phyloP scores from a whole-genome alignment of 805 yeast genomes.

The Saccharomycopsis babjevae region DNA sequence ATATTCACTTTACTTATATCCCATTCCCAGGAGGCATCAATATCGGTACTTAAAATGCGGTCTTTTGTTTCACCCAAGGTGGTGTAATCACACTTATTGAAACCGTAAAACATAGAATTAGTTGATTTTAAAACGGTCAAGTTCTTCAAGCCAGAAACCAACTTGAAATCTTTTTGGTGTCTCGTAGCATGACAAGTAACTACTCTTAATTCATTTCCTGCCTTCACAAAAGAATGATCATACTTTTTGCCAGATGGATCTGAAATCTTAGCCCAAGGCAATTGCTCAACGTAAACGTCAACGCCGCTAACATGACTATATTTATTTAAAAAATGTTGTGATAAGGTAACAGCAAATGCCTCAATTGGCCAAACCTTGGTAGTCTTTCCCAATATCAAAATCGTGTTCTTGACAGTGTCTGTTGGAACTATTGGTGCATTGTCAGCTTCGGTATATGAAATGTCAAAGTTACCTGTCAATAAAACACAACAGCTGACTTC shows the following conservation, averaged over 20 bases:
- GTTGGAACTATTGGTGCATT: constrained; percentile 88
- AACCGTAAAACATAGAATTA: constrained; percentile 87
- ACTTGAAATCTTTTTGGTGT: constrained; percentile 37
- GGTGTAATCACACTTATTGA: constrained; percentile 78
- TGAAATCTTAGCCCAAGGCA: constrained; percentile 64
- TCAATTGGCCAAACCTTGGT: constrained; percentile 86
- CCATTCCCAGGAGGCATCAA: constrained; percentile 65
- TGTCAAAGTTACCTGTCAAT: constrained; percentile 69
- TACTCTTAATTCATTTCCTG: constrained; percentile 72
- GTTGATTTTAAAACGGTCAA: constrained; percentile 83
- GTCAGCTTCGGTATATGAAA: constrained; percentile 79
- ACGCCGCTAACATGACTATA: constrained; percentile 71
- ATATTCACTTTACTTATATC: constrained; percentile 39
- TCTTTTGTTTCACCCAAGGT: constrained; percentile 76
- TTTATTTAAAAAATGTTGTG: constrained; percentile 67
- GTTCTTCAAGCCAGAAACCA: constrained; percentile 66
- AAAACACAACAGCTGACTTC: constrained; percentile 76
- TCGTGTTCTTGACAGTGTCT: constrained; percentile 86
- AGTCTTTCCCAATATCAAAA: constrained; percentile 71
- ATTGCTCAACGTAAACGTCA: constrained; percentile 57
- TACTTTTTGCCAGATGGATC: constrained; percentile 65
- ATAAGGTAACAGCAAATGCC: constrained; percentile 77
- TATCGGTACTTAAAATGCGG: constrained; percentile 81
- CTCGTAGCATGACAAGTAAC: constrained; percentile 42
- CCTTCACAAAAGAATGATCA: constrained; percentile 76